Evolutionary conservation across 169 alveolate genomes (phyloP), one percentile per base, ranked within the genome.

Genomic region (Fabrea salina): DNA sequence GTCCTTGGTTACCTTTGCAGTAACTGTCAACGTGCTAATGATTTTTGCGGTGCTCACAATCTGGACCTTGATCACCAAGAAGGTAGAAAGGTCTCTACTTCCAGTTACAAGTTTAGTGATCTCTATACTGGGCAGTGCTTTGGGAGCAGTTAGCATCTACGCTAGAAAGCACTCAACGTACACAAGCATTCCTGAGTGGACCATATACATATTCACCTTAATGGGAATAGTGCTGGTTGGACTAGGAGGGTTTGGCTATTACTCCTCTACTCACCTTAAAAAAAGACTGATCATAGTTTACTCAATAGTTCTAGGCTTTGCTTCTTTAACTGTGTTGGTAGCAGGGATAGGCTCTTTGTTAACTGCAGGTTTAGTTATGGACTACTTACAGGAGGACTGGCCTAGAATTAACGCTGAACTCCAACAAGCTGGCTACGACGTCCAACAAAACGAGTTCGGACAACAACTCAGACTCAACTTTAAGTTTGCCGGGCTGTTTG

Each of bases 401-500:
- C 33, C 16, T 8, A 32, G 51, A 30, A 51, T 72, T 7, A 72
- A 40, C n/a, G 13, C 27, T 8, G 27, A 72, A 5, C 27, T 72
- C 22, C 44, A 8, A 8, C 25, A 8, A 22, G 70, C 70, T 6
- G 80, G 80, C 11, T 27, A 32, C 8, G 70, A 72, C 16, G 80
- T 72, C 7, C 40, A 32, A 11, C 13, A 25, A 7, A 16, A 30
- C 7, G 80, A 72, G 13, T 72, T 50, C 3, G 54, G n/a, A 7
- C 43, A 25, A 27, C 11, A 32, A 27, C 8, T 72, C 13, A 51
- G 27, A 13, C 22, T n/a, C 27, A 72, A 51, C 33, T 72, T 72
- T 16, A 72, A 72, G 70, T 49, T 72, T 33, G 80, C 71, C 30
- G 80, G 80, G 2, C 47, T 72, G 30, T 72, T 72, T 51, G 80